Conservation (phyloP, 2,329 filamentous ascomycete species). For the Aspergillus sp. region DNA sequence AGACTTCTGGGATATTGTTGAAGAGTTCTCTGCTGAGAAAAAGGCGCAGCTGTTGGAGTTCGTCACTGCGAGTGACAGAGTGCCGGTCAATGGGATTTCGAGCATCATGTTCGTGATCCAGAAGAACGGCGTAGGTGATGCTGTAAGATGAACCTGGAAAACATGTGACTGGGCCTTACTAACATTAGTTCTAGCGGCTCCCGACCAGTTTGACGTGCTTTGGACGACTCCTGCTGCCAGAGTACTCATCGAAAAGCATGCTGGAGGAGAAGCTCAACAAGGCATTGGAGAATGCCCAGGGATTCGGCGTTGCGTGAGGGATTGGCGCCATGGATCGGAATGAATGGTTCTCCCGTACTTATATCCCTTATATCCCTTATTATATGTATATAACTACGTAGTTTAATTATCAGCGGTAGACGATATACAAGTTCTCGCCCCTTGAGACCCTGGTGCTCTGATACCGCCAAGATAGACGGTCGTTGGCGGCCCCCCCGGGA, state of each 20-base stretch:
- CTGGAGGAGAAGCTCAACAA: conserved; percentile 74
- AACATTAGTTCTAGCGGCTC: conserved; percentile 45
- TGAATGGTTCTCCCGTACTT: not conserved
- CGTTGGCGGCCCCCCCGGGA: not conserved
- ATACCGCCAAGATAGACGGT: not conserved
- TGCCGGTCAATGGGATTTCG: conserved; percentile 81
- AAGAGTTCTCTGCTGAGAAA: conserved; percentile 63
- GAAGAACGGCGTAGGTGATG: conserved; percentile 66
- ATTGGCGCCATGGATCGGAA: not conserved
- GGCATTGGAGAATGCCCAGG: conserved; percentile 83
- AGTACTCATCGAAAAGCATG: conserved; percentile 71
- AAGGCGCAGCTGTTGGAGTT: conserved; percentile 82
- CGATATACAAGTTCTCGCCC: not conserved
- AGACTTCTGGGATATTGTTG: conserved; percentile 82
- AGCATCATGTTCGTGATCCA: conserved; percentile 83
- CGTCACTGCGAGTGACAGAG: conserved; percentile 86
- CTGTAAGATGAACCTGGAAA: conserved; percentile 30
- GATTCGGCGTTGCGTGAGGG: conserved; percentile 76
- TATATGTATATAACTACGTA: conserved; percentile 9
- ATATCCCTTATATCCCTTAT: conserved; percentile 3
- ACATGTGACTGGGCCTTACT: not conserved
- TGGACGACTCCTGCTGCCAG: conserved; percentile 79
- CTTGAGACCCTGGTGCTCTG: not conserved
- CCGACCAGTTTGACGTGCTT: conserved; percentile 94
- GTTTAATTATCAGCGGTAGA: not conserved